These are phyloP conservation scores for Fistulinella prunicolor DNA, from an alignment of 768 basidiomycete genomes.

Conservation along the genomic window DNA sequence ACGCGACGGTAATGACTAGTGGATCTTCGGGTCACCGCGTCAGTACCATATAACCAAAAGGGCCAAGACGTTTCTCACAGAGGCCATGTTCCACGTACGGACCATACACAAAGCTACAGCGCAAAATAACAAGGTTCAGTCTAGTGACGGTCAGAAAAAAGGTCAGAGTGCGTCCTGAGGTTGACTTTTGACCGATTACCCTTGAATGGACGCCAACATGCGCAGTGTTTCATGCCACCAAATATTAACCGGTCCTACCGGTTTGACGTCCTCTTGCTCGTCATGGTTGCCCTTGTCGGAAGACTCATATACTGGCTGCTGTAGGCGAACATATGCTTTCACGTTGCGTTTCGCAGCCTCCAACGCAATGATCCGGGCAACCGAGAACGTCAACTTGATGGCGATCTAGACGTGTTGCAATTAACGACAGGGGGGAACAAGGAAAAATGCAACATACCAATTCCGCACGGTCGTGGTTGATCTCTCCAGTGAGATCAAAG, in stretches of 20 bases:
- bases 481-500: slow-evolving; percentile 83
- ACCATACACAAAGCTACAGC: slow-evolving; percentile 75
- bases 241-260: slow-evolving; percentile 62
- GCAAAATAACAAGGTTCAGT: slow-evolving; percentile 76
- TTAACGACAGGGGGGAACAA: slow-evolving; percentile 1
- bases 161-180: slow-evolving; percentile 5
- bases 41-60: slow-evolving; percentile 10
- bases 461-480: slow-evolving; percentile 71
- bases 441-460: slow-evolving; percentile 45
- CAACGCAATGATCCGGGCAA: slow-evolving; percentile 63
- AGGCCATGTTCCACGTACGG: slow-evolving; percentile 74
- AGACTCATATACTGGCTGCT: slow-evolving; percentile 77
- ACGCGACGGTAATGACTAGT: slow-evolving; percentile 67
- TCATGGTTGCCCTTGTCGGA: slow-evolving; percentile 59
- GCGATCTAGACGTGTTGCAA: slow-evolving; percentile 54
- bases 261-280: slow-evolving; percentile 75
- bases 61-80: slow-evolving; percentile 41
- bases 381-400: slow-evolving; percentile 68
- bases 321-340: slow-evolving; percentile 74
- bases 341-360: slow-evolving; percentile 81
- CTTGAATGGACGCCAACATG: slow-evolving; percentile 67
- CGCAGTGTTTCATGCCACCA: slow-evolving; percentile 92
- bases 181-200: slow-evolving; percentile 39
- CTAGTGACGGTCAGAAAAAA: slow-evolving; percentile 36
- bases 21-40: slow-evolving; percentile 46